phyloP scores from a whole-genome alignment of 2,329 filamentous ascomycete species.

The Dactylonectria macrodidyma region DNA sequence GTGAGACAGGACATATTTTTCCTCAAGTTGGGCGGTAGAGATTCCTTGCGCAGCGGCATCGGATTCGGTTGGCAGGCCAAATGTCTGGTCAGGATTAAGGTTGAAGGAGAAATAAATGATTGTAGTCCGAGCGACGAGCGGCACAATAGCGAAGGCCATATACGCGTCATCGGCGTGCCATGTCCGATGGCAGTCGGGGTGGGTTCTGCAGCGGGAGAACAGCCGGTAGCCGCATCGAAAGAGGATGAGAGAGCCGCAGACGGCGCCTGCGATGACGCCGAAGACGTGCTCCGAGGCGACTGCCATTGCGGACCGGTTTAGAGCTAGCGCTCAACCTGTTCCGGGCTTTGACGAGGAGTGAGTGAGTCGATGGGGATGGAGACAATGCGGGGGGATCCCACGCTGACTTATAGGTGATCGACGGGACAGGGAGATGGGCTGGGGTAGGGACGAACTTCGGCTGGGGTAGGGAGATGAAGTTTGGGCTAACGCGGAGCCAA shows the following conservation, averaged over 20 bases:
- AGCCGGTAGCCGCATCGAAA: constrained; percentile 41
- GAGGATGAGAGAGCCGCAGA: constrained; percentile 42
- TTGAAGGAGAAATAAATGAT: constrained; percentile 37
- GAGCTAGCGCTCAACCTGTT: no score
- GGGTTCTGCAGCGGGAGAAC: constrained; percentile 36
- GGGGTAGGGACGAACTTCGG: no score
- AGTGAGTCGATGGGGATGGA: no score
- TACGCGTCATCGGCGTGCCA: constrained; percentile 45
- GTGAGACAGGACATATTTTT: constrained; percentile 30
- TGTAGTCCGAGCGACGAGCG: constrained; percentile 39
- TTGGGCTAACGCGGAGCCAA: no score
- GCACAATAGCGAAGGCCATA: constrained; percentile 45
- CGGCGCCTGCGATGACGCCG: constrained; percentile 37
- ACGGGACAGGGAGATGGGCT: no score
- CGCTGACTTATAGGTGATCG: no score
- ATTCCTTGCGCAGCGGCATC: constrained; percentile 29
- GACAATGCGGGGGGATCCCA: no score
- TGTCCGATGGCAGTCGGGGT: constrained; percentile 40
- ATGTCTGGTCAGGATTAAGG: constrained; percentile 38
- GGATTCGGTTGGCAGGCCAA: constrained; percentile 3
- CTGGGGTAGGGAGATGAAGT: no score
- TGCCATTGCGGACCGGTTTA: not conserved
- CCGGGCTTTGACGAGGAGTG: no score
- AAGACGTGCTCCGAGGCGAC: constrained; percentile 35
- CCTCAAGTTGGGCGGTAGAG: constrained; percentile 25